Conservation (phyloP, 2,329 filamentous ascomycete genomes). For the Alternaria triticina region DNA sequence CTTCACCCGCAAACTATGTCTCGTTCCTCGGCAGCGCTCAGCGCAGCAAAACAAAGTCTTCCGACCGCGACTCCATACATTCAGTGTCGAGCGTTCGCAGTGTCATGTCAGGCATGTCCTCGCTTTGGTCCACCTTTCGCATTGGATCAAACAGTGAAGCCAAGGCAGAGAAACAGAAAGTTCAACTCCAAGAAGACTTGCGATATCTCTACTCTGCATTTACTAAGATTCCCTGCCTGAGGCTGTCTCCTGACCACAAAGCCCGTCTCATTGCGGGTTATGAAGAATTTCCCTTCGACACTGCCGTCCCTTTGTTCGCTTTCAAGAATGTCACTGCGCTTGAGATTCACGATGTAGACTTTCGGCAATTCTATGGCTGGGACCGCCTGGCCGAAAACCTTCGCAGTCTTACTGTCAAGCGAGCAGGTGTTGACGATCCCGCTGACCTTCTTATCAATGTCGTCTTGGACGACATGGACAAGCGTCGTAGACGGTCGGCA, state of each 20-base stretch:
- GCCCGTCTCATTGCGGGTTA: conserved; percentile 89
- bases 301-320: conserved; percentile 90
- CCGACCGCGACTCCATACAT: conserved; percentile 88
- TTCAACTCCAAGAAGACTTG: conserved; percentile 80
- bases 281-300: conserved; percentile 98
- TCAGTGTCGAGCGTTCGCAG: conserved; percentile 97
- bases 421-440: conserved; percentile 86
- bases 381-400: conserved; percentile 91
- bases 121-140: conserved; percentile 87
- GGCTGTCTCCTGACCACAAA: conserved; percentile 89
- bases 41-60: conserved; percentile 76
- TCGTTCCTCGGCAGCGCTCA: conserved; percentile 90
- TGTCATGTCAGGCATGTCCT: conserved; percentile 96
- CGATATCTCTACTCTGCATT: conserved; percentile 98
- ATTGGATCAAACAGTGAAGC: conserved; percentile 80
- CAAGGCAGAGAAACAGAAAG: conserved; percentile 88
- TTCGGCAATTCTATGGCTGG: conserved; percentile 97
- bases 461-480: conserved; percentile 95
- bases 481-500: conserved; percentile 82
- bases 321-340: conserved; percentile 97
- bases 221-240: conserved; percentile 94
- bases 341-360: conserved; percentile 94
- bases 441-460: conserved; percentile 90
- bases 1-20: conserved; percentile 88
- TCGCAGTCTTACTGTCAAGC: conserved; percentile 85